Conservation (phyloP, 225 moss, liverwort and hornwort species). For the Rhytidiadelphus loreus region DNA sequence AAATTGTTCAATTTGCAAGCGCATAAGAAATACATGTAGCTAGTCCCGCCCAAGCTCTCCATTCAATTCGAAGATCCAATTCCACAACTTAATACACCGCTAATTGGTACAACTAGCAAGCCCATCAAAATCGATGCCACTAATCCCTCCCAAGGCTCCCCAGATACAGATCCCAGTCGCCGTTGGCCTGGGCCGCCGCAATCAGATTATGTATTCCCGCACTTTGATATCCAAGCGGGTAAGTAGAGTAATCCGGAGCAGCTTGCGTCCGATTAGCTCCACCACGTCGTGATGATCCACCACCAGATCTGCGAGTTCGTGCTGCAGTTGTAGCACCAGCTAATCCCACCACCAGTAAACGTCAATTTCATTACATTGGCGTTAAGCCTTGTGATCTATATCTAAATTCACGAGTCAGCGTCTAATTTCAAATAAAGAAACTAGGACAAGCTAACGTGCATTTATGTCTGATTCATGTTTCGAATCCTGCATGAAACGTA, state of each 20-base stretch:
- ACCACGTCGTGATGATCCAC: not conserved
- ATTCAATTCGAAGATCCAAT: not conserved
- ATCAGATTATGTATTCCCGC: not conserved
- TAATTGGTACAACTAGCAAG: not conserved
- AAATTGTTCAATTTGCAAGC: not conserved
- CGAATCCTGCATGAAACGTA: not conserved
- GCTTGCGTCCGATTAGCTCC: not conserved
- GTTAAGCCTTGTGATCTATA: not conserved
- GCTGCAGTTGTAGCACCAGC: not conserved
- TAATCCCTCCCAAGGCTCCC: not conserved
- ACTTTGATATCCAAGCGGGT: not conserved
- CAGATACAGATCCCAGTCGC: not conserved
- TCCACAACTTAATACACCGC: not conserved
- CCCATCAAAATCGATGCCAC: not conserved
- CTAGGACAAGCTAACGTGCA: not conserved
- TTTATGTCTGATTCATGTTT: not conserved
- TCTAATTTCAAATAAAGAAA: not conserved
- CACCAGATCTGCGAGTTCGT: not conserved
- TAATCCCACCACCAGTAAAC: not conserved
- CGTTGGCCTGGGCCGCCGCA: no score
- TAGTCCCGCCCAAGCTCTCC: not conserved
- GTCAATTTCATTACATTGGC: not conserved
- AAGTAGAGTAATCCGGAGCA: not conserved
- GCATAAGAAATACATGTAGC: not conserved
- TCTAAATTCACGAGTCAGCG: no score